Percentiles rank a stretch among this genome's conserved stretches.
Conservation (phyloP, 441 rosid genomes). For the Eruca vesicaria region DNA sequence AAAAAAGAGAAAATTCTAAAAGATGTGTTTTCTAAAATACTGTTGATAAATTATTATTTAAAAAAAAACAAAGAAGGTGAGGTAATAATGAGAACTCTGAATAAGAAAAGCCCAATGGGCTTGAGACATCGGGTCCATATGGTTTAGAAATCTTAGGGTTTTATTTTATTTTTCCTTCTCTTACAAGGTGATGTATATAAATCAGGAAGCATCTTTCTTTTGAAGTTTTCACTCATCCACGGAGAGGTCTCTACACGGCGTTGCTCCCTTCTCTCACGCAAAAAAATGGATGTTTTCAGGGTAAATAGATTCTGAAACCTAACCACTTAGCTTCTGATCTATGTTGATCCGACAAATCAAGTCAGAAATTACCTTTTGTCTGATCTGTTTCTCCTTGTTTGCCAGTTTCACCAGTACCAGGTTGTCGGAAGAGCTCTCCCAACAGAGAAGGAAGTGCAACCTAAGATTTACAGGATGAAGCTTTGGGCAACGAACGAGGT, state of each 20-base stretch:
- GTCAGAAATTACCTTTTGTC: background rate
- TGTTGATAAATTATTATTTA: too few relatives aligned
- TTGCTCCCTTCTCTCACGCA: background rate
- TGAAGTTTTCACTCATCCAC: too few relatives aligned
- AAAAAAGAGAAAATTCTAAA: too few relatives aligned
- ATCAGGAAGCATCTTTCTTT: background rate
- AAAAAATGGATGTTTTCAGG: slow-evolving; percentile 50
- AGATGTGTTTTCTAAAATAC: too few relatives aligned
- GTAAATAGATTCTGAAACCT: slow-evolving; percentile 21
- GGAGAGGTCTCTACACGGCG: background rate
- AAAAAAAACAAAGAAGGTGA: too few relatives aligned
- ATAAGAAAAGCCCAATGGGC: slow-evolving; percentile 22
- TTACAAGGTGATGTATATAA: background rate
- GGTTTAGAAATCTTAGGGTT: background rate
- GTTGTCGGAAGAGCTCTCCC: too few relatives aligned
- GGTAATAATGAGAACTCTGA: too few relatives aligned
- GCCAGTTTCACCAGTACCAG: slow-evolving; percentile 38
- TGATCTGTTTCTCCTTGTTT: background rate
- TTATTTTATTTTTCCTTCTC: too few relatives aligned
- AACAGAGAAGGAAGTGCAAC: too few relatives aligned
- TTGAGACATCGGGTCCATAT: background rate
- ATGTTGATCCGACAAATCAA: background rate
- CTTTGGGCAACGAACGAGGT: background rate
- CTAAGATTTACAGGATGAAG: too few relatives aligned
- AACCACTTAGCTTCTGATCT: background rate